Conservation (phyloP, 352 stramenopile species). For the Phytophthora litchii region DNA sequence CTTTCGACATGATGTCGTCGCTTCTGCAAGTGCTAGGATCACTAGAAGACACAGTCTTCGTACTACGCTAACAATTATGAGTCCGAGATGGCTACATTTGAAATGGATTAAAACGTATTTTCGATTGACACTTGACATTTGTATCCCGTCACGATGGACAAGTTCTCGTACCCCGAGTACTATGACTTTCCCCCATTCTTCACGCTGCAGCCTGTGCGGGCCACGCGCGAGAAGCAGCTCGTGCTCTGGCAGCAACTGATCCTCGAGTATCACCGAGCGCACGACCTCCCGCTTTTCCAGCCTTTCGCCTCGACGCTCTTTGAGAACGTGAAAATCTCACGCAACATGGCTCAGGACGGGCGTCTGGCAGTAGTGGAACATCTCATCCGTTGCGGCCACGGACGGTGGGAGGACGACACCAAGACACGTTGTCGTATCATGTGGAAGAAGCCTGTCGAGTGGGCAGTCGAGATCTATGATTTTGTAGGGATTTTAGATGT, state of each 20-base stretch:
- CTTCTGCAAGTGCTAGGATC: slow-evolving; percentile 12
- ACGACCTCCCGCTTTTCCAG: slow-evolving; percentile 75
- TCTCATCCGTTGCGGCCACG: slow-evolving; percentile 78
- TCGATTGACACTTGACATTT: slow-evolving; percentile 1
- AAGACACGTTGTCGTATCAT: slow-evolving; percentile 83
- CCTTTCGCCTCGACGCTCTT: slow-evolving; percentile 73
- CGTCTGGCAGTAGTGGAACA: slow-evolving; percentile 75
- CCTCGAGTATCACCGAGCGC: slow-evolving; percentile 81
- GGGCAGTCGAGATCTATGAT: slow-evolving; percentile 86
- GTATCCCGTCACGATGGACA: slow-evolving; percentile 47
- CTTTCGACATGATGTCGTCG: slow-evolving; percentile 21
- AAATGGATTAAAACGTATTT: too few species aligned
- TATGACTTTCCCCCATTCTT: slow-evolving; percentile 90
- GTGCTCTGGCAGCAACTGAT: slow-evolving; percentile 88
- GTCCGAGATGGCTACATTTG: not conserved
- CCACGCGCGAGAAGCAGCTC: slow-evolving; percentile 87
- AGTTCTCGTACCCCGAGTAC: slow-evolving; percentile 87
- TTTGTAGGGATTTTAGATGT: slow-evolving; percentile 53
- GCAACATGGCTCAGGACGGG: slow-evolving; percentile 77
- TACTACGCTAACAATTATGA: not conserved
- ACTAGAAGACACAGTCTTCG: slow-evolving; percentile 12
- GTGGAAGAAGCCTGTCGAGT: slow-evolving; percentile 86
- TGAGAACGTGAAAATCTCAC: slow-evolving; percentile 85
- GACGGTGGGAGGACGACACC: slow-evolving; percentile 81
- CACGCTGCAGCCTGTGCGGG: slow-evolving; percentile 84